Evolutionary conservation across 176 grass and related monocot genomes (phyloP).

Genomic region (Sorghum bicolor): DNA sequence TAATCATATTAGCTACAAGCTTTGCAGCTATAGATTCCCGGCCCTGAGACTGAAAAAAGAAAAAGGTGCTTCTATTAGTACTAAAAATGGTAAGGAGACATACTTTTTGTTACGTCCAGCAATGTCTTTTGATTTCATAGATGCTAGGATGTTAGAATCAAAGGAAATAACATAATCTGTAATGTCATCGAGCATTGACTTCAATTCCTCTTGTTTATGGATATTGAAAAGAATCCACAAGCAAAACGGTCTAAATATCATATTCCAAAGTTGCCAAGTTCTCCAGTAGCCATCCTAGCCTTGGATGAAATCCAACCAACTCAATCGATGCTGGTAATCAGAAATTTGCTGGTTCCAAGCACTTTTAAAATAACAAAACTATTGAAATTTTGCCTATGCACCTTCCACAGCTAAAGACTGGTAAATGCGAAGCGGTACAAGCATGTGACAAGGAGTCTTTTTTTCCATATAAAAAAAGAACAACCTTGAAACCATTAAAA

Average conservation of each 20-base stretch:
- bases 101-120: background rate
- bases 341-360: background rate
- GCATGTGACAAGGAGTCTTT: background rate
- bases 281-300: background rate
- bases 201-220: constrained; percentile 1
- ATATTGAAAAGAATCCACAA: background rate
- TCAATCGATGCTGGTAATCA: background rate
- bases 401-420: background rate
- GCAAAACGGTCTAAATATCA: background rate
- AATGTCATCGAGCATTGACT: background rate
- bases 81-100: background rate
- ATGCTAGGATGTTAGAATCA: background rate
- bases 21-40: constrained; percentile 99
- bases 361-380: background rate
- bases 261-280: background rate
- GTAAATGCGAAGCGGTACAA: background rate
- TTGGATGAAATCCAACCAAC: background rate
- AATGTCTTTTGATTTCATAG: background rate
- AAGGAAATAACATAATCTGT: background rate
- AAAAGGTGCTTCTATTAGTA: background rate
- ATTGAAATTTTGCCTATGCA: background rate
- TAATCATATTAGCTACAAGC: constrained; percentile 99
- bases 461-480: background rate
- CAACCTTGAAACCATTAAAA: background rate
- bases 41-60: constrained; percentile 76